Percentiles rank a stretch among this genome's conserved stretches.
Conservation (phyloP, 2,329 filamentous ascomycete genomes). For the Stachybotrys chlorohalonatus region DNA sequence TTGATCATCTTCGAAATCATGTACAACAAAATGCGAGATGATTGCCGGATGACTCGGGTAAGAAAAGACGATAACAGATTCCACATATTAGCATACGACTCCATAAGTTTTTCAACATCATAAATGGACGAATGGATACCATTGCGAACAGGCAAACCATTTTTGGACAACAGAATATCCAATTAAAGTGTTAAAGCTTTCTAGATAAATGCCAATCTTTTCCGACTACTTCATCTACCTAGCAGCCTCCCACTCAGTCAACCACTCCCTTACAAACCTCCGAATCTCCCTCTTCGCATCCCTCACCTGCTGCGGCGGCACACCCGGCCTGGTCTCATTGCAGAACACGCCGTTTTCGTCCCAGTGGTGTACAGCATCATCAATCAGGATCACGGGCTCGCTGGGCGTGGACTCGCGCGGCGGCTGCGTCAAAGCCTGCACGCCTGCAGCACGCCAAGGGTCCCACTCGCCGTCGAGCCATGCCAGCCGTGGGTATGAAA, state of each 20-base stretch:
- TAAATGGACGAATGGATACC: no score
- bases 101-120: no score
- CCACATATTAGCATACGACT: no score
- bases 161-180: no score
- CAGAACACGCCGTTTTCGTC: constrained; percentile 54
- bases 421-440: constrained; percentile 54
- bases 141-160: no score
- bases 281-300: constrained; percentile 50
- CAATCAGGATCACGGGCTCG: constrained; percentile 67
- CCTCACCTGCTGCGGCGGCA: constrained; percentile 51
- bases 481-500: constrained; percentile 67
- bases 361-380: constrained; percentile 73
- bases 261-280: constrained; percentile 57
- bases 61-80: no score
- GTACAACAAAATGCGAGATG: no score
- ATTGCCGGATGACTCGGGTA: no score
- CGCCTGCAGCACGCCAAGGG: constrained; percentile 71
- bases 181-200: background rate
- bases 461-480: constrained; percentile 69
- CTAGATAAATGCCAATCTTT: background rate
- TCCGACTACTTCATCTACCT: background rate
- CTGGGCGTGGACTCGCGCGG: constrained; percentile 48
- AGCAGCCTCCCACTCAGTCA: constrained; percentile 39
- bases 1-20: background rate
- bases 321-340: constrained; percentile 49